Evolutionary conservation across 2,329 filamentous ascomycete species (phyloP).

Genomic region (Ophiostoma ulmi): DNA sequence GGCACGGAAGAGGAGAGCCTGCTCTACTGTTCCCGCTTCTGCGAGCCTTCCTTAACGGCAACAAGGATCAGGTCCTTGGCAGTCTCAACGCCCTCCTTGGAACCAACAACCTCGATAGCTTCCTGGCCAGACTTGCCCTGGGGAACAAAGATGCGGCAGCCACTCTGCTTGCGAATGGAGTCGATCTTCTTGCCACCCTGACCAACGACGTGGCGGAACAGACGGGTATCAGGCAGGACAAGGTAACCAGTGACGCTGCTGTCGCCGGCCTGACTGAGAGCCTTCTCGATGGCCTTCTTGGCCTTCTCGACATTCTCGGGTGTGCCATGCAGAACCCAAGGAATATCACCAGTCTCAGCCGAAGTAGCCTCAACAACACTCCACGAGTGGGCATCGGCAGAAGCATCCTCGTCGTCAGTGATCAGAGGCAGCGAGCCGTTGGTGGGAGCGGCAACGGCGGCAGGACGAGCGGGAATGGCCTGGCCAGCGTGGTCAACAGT

Average conservation of each 20-base stretch:
- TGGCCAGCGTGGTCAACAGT: conserved; percentile 88
- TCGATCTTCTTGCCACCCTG: conserved; percentile 88
- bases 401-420: conserved; percentile 70
- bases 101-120: conserved; percentile 84
- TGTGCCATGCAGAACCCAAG: conserved; percentile 81
- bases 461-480: conserved; percentile 64
- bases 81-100: conserved; percentile 72
- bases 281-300: conserved; percentile 65
- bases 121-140: conserved; percentile 56
- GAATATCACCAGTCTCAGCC: conserved; percentile 63
- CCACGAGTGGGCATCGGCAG: conserved; percentile 72
- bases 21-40: conserved; percentile 25
- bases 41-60: conserved; percentile 62
- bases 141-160: conserved; percentile 90
- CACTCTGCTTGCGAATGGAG: conserved; percentile 82
- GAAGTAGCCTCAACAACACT: conserved; percentile 63
- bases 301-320: conserved; percentile 78
- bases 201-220: conserved; percentile 87
- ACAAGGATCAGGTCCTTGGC: conserved; percentile 85
- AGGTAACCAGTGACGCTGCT: conserved; percentile 76
- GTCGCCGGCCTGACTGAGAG: conserved; percentile 66
- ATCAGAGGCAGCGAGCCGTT: conserved; percentile 77
- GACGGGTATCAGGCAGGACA: conserved; percentile 79
- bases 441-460: conserved; percentile 51
- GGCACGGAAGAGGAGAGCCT: not conserved